Base-by-base conservation (phyloP, 2,329 filamentous ascomycete genomes). In the Leptosphaerulina australis region DNA sequence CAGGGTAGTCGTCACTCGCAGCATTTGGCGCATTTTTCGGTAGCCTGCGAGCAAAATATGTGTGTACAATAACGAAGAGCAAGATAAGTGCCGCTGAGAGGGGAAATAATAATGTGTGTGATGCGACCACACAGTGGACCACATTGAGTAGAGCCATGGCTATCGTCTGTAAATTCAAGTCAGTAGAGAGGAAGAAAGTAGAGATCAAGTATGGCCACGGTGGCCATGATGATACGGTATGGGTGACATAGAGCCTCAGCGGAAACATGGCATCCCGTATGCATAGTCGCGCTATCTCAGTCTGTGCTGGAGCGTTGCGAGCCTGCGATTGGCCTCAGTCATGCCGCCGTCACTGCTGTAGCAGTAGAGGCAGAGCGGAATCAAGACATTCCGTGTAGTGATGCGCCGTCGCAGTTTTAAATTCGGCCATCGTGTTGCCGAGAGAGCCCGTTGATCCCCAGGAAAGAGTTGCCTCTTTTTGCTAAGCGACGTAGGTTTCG, bases 1-100 rank as follows among this genome's bases (percentile, higher is more conserved):
- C 53, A 0, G 80, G 79, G 17, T 54, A 54, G 41, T 68, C 59
- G 37, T 60, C 60, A 31, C 40, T 52, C 37, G 63, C 56, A 12
- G 47, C 40, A 22, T 48, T 52, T 4, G 65, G 66, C 3, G 66
- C 62, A 36, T 66, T 60, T 5, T 50, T 10, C 12, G 59, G 64
- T 10, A 66, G 26, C 29, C 53, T 48, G 34, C 63, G 64, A 20
- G 59, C 33, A 41, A 57, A 62, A 25, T 58, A 26, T 3, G 56
- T 58, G 18, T 62, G 53, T 17, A 54, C 34, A 6, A 52, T 17
- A 26, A 53, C 44, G 38, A 56, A 63, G 5, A 43, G 17, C 3
- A 50, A 34, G 17, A 60, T 36, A 10, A 64, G 45, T 4, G 57
- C 44, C 15, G 43, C 25, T 9, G 44, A 41, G 10, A 33, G 43